Base-by-base conservation (phyloP, 2,329 filamentous ascomycete genomes). In the Calonectria ilicicola region DNA sequence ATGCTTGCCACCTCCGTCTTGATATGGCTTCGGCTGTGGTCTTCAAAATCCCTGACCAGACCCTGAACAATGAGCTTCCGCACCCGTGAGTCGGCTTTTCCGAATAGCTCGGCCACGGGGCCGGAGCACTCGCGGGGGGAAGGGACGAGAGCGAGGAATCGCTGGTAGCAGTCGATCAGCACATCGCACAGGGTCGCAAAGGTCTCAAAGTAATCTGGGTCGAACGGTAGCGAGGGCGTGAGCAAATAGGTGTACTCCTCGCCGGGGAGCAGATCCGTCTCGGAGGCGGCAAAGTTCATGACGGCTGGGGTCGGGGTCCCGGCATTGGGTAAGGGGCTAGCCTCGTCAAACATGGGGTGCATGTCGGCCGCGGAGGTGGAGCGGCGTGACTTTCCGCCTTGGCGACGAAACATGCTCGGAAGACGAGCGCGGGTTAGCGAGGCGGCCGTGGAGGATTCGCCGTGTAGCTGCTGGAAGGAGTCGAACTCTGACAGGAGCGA, bases 151-250 rank as follows among this genome's bases (percentile, higher is more conserved):
- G 88, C 88, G 79, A 97, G 87, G 32, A 99, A 91, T 67, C 92
- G 91, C 42, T 92, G 92, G 85, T 99, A 99, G 80, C 93, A 95
- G 83, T 98, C 97, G 79, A 98, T 97, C 73, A 99, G 86, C 3
- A 98, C 95, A 81, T 99, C 97, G 85, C 97, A 98, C 8, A 99
- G 88, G 15, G 97, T 98, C 17, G 95, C 93, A 85, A 98, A 98
- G 0, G 96, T 98, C 85, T 97, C 95, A 83, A 96, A 97, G 80
- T 98, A 99, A 84, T 99, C 97, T 0, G 97, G 97, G 76, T 98
- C 96, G 81, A 99, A 99, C 0, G 97, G 97, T 60, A 99, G 86
- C 19, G 92, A 93, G 0, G 97, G 97, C n/a, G 96, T 98, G 23
- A 98, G 89, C 2, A 99, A 88, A 82, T 96, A 93, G 0, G 92